These are phyloP conservation scores for Xylaria multiplex DNA, from an alignment of 2,329 filamentous ascomycete species.

Conservation along the genomic window DNA sequence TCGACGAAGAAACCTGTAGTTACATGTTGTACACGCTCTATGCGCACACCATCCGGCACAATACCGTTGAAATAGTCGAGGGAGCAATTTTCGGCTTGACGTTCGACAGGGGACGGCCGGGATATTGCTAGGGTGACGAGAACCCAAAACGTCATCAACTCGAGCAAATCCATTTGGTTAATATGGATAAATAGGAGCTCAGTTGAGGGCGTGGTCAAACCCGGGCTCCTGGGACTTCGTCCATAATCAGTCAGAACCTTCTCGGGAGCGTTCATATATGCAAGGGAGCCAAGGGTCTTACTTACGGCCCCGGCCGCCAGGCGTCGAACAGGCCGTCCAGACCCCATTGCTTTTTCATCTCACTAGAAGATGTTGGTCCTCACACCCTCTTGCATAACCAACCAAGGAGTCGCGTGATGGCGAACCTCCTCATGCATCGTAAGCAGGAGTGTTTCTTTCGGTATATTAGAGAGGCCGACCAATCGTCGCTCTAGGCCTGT, in stretches of 20 bases:
- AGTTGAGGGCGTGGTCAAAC: conserved; percentile 7
- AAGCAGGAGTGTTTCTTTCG: conserved; percentile 16
- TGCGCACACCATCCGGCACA: conserved; percentile 31
- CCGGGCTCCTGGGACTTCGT: conserved; percentile 12
- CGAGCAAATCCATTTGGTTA: conserved; percentile 11
- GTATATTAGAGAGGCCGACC: background rate
- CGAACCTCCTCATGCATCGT: conserved; percentile 16
- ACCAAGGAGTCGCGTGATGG: conserved; percentile 20
- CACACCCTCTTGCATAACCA: conserved; percentile 12
- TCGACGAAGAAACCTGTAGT: conserved; percentile 42
- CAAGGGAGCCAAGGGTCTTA: conserved; percentile 14
- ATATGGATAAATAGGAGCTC: conserved; percentile 19
- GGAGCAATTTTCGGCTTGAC: conserved; percentile 38
- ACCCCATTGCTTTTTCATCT: conserved; percentile 15
- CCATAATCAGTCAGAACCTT: background rate
- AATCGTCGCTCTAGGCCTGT: background rate
- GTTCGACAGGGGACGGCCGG: conserved; percentile 20
- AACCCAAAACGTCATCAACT: conserved; percentile 26
- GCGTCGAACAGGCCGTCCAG: conserved; percentile 9
- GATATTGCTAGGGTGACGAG: conserved; percentile 24
- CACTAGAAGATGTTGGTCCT: background rate
- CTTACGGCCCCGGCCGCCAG: conserved; percentile 19
- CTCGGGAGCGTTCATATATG: conserved; percentile 11
- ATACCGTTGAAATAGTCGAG: conserved; percentile 40
- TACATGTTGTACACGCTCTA: conserved; percentile 42